Evolutionary conservation across 2,329 filamentous ascomycete species (phyloP).

Genomic region (Aspergillus hortae): DNA sequence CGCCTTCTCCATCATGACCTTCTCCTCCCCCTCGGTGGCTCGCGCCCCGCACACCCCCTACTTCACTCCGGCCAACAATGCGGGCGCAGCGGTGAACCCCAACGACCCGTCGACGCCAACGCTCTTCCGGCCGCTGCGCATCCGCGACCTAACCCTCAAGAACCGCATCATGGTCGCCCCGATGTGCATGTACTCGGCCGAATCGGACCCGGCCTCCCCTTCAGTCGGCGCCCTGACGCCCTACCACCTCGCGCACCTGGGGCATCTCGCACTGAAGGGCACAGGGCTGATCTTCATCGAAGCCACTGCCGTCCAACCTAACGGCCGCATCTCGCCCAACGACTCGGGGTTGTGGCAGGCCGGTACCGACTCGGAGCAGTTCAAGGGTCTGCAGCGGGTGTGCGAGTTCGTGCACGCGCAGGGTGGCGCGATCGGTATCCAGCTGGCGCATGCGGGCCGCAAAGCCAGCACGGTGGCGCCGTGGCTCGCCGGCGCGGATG

Average conservation of each 20-base stretch:
- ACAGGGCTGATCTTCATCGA: conserved; percentile 71
- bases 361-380: conserved; percentile 54
- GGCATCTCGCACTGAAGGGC: conserved; percentile 71
- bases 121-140: conserved; percentile 54
- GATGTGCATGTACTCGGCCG: conserved; percentile 63
- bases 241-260: conserved; percentile 78
- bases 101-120: conserved; percentile 45
- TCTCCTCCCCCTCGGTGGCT: conserved; percentile 8
- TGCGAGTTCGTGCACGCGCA: conserved; percentile 77
- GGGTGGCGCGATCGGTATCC: conserved; percentile 70
- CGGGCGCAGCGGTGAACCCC: conserved; percentile 33
- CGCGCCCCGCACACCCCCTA: conserved; percentile 23
- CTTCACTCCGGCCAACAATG: conserved; percentile 36
- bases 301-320: conserved; percentile 68
- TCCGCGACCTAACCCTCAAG: conserved; percentile 56
- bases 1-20: neutral
- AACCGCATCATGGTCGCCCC: conserved; percentile 63
- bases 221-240: conserved; percentile 64
- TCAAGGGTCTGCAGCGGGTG: conserved; percentile 62
- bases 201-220: conserved; percentile 41
- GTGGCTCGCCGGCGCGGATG: conserved; percentile 27
- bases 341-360: conserved; percentile 70
- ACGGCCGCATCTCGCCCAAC: conserved; percentile 73
- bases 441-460: conserved; percentile 74
- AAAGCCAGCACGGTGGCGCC: conserved; percentile 57